Base-by-base conservation (phyloP, 2,329 filamentous ascomycete species). In the Xenoacremonium recifei region DNA sequence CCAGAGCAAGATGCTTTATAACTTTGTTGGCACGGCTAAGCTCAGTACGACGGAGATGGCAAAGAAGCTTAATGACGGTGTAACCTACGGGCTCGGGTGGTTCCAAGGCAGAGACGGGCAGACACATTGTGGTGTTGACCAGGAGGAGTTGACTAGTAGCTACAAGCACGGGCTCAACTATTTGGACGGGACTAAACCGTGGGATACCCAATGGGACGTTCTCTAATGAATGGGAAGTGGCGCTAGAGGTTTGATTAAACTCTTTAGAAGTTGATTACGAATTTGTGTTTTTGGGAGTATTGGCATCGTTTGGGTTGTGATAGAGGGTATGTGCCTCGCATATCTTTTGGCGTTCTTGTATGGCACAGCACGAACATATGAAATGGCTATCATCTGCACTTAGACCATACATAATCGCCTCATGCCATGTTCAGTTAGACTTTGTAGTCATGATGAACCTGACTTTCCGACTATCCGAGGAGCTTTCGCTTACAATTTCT, bases 1-100 rank as follows among this genome's bases (percentile, higher is more conserved):
- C 63, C 85, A 89, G 66, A 85, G 79, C 62, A 87, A 86, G 65
- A 90, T 91, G 87, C 68, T 91, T 34, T 82, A 82, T 48, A 79
- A 81, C 56, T 91, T 91, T 62, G 82, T 88, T 12, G 81, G 79
- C 31, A 89, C 84, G 17, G 78, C 83, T 47, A 79, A 79, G 64
- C 65, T 83, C 37, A 77, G 73, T 51, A 80, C 76, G 39, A 66
- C 70, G 12, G 66, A 80, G 58, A 87, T 89, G 80, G 79, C 76
- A 49, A 63, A 64, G 42, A 72, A 74, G 59, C 70, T 91, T 25
- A 77, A 79, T 46, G 66, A 61, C 9, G 65, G 77, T n/a, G 75
- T 77, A 68, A 82, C 72, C 30, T 92, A 91, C 62, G 86, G 84
- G 2, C 64, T 91, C 23, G 87, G 87, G 1, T 90, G 86, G 86